Evolutionary conservation across 352 stramenopile species (phyloP), one percentile per base, ranked within the genome.

Genomic region (Pythium rhizo-oryzae): DNA sequence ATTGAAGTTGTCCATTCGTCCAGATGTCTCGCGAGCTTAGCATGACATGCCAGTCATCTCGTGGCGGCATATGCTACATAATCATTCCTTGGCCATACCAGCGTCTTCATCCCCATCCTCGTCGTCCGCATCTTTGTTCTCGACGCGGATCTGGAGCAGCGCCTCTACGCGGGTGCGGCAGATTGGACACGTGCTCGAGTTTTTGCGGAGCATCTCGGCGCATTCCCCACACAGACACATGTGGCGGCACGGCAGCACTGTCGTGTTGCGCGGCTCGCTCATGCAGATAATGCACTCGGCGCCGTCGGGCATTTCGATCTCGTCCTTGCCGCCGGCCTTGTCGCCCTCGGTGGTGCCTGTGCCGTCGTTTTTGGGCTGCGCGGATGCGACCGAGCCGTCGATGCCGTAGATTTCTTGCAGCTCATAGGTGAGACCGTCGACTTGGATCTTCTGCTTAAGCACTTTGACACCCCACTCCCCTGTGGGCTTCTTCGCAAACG

Each of bases 391-490:
- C 9, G 81, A 80, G 18, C 84, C 88, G 60, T 94, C 85, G 53
- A 96, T 94, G 35, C 88, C 88, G 62, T 96, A 96, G 60, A 96
- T 94, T 71, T 96, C 88, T 72, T 94, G 88, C 23, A 96, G 73
- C 67, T 96, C 86, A 71, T 96, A 96, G 8, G 86, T 93, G 62
- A 93, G 56, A 2, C 82, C 84, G 21, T 93, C 77, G 16, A 80
- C 68, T 65, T 84, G 67, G 39, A 94, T 85, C 69, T 96, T 95
- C 60, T 96, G 87, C 65, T 96, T 96, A 62, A 96, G 73, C 65
- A 94, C 78, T 68, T 92, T 92, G 70, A 92, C 64, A 24, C 78
- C 68, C 77, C 79, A 92, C 15, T 67, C 57, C 33, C 73, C 72
- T 16, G 69, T 76, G 24, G 71, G 62, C 67, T 79, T 79, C 69